A percentile compares a stretch with the other conserved stretches of the same genome.
Evolutionary conservation across 768 basidiomycete species (phyloP).

Genomic region (Coprinopsis marcescibilis): DNA sequence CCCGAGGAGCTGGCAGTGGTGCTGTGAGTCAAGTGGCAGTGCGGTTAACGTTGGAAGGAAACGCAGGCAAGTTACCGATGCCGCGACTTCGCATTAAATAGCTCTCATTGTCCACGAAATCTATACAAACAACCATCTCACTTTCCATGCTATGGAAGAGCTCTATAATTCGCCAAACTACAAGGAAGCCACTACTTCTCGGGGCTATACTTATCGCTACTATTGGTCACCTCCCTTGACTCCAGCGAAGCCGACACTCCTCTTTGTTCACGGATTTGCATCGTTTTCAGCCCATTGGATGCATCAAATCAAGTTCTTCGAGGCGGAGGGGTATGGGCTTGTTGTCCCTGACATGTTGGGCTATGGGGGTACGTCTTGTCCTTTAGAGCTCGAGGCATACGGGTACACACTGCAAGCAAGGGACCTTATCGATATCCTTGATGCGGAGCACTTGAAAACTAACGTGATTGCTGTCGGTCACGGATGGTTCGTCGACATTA

Average conservation of each 20-base stretch:
- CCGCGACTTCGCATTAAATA: too few relatives aligned
- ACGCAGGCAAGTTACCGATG: too few relatives aligned
- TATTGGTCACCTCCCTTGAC: conserved; percentile 18
- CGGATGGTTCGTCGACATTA: conserved; percentile 28
- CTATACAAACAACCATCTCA: too few relatives aligned
- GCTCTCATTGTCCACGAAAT: too few relatives aligned
- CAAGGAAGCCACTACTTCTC: conserved; percentile 24
- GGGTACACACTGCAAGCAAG: conserved; percentile 29
- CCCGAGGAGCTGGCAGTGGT: too few relatives aligned
- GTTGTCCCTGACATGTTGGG: conserved; percentile 47
- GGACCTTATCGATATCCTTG: conserved; percentile 38
- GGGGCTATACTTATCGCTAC: conserved; percentile 36
- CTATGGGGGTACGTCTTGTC: conserved; percentile 45
- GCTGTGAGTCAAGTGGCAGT: too few relatives aligned
- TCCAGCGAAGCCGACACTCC: conserved; percentile 25
- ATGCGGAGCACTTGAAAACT: conserved; percentile 30
- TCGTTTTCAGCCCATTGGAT: conserved; percentile 35
- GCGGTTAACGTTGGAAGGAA: too few relatives aligned
- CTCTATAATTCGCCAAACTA: too few relatives aligned
- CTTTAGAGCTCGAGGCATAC: conserved; percentile 33
- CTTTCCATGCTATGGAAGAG: too few relatives aligned
- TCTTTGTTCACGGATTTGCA: conserved; percentile 45
- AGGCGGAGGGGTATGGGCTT: conserved; percentile 35
- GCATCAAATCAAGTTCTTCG: conserved; percentile 33
- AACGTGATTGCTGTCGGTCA: conserved; percentile 37